Conservation (phyloP, 78 protist genomes). For the Dictyostelium firmibasis region DNA sequence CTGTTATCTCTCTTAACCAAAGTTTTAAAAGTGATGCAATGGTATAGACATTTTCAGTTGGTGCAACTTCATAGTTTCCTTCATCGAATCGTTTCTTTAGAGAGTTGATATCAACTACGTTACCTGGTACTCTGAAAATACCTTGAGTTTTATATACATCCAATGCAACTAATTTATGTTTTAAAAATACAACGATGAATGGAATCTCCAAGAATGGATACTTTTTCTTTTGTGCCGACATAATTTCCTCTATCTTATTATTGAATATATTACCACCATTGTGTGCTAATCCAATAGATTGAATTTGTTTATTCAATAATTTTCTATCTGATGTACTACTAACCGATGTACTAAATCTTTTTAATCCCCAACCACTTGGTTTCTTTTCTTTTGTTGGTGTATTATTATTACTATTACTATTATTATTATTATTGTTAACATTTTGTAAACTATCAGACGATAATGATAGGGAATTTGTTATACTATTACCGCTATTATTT, state of each 20-base stretch:
- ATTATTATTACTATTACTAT: not conserved
- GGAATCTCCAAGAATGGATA: conserved; percentile 53
- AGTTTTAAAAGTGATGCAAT: conserved; percentile 36
- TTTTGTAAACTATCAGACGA: not conserved
- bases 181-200: conserved; percentile 10
- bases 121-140: conserved; percentile 57
- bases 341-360: not conserved
- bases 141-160: conserved; percentile 57
- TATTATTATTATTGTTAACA: not conserved
- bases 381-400: conserved; percentile 33
- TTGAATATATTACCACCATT: conserved; percentile 17
- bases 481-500: not conserved
- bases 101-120: conserved; percentile 32
- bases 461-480: not conserved
- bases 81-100: conserved; percentile 39
- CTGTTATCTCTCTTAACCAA: conserved; percentile 55
- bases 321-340: not conserved
- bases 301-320: conserved; percentile 13
- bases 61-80: conserved; percentile 15
- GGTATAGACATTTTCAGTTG: conserved; percentile 46
- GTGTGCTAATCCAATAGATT: not conserved
- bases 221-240: conserved; percentile 6
- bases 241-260: conserved; percentile 4
- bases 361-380: conserved; percentile 28
- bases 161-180: conserved; percentile 21